Conservation (phyloP, 805 yeast genomes). For the Suhomyces emberorum region DNA sequence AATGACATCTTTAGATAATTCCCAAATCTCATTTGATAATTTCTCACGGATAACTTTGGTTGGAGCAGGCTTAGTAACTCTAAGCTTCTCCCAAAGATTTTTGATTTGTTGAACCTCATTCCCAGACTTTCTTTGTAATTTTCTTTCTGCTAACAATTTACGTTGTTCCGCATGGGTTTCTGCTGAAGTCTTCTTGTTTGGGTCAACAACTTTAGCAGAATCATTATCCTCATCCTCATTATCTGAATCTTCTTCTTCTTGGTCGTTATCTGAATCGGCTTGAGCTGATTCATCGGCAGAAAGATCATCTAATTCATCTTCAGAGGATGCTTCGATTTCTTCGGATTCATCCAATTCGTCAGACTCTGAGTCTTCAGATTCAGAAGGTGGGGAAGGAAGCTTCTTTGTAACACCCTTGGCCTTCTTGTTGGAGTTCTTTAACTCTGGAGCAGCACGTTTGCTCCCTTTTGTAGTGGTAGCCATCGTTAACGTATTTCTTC, state of each 20-base stretch:
- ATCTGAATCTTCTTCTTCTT: constrained; percentile 21
- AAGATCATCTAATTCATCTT: constrained; percentile 19
- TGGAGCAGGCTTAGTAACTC: constrained; percentile 80
- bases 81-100: constrained; percentile 82
- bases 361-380: constrained; percentile 13
- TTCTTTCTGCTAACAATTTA: constrained; percentile 74
- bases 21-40: constrained; percentile 83
- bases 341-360: constrained; percentile 24
- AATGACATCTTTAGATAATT: constrained; percentile 68
- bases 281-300: constrained; percentile 17
- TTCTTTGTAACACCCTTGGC: constrained; percentile 29
- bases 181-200: constrained; percentile 50
- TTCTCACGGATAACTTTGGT: constrained; percentile 75
- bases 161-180: constrained; percentile 84
- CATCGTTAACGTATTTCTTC: constrained; percentile 9
- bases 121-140: constrained; percentile 85
- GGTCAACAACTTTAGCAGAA: constrained; percentile 23
- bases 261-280: constrained; percentile 24
- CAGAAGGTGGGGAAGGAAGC: constrained; percentile 22
- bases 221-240: constrained; percentile 17
- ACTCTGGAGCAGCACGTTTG: constrained; percentile 25
- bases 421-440: constrained; percentile 18
- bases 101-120: constrained; percentile 80
- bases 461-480: constrained; percentile 26
- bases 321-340: constrained; percentile 7